A percentile compares a stretch with the other conserved stretches of the same genome.
Conservation (phyloP, 2,329 filamentous ascomycete genomes). For the Colletotrichum phormii region DNA sequence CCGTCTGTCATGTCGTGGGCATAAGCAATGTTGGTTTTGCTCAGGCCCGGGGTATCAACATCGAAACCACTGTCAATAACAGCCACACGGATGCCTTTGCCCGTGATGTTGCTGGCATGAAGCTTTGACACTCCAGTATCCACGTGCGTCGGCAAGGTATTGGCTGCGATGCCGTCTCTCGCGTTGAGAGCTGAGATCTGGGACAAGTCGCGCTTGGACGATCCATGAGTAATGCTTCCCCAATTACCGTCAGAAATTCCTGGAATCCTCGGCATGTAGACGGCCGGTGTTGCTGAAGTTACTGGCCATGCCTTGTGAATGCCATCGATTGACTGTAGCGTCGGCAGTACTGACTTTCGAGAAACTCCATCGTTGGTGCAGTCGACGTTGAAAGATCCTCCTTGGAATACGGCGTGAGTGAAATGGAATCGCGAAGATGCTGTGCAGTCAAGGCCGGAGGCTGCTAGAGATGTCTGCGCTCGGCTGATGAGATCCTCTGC, state of each 20-base stretch:
- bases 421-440: conserved; percentile 7
- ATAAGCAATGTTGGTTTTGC: conserved; percentile 5
- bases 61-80: conserved; percentile 25
- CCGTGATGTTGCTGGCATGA: conserved; percentile 15
- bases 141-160: conserved; percentile 39
- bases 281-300: not conserved
- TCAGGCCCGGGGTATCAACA: not conserved
- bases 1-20: conserved; percentile 14
- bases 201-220: not conserved
- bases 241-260: not conserved
- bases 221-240: not conserved
- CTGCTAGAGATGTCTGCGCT: not conserved
- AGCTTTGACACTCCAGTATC: conserved; percentile 37
- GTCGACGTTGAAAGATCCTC: conserved; percentile 13
- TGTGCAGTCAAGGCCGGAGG: conserved; percentile 3
- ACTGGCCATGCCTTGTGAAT: conserved; percentile 28
- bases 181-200: not conserved
- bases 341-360: not conserved
- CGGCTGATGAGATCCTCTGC: not conserved
- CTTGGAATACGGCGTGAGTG: conserved; percentile 12
- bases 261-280: not conserved
- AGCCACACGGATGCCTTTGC: conserved; percentile 14
- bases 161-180: not conserved
- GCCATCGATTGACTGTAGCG: not conserved
- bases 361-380: not conserved